Evolutionary conservation across 2,329 filamentous ascomycete genomes (phyloP), one percentile per base, ranked within the genome.

Genomic region (Fusarium sp.): DNA sequence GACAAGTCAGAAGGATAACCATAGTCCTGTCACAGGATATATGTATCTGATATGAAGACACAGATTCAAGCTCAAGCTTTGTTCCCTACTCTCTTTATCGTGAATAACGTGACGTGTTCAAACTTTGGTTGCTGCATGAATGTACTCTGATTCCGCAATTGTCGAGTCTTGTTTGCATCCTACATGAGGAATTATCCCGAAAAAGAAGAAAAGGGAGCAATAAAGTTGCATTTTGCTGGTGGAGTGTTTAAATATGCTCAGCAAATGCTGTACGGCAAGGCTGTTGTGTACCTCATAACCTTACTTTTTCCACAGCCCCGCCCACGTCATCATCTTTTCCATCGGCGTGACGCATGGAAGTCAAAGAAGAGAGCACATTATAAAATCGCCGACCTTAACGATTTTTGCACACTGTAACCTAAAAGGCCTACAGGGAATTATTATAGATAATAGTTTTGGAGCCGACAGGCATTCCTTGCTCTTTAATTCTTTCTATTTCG

Each of bases 21-120:
- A 39, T 11, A 24, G 38, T 38, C 33, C 41, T 44, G 6, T 44
- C 6, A 21, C 6, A 31, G 37, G 47, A 23, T 42, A 54, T 57
- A 42, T 57, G 41, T 35, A 42, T 35, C 28, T 55, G 49, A 26
- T 26, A 44, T 62, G 62, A 74, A 73, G 60, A 69, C 33, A 69
- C 24, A 15, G 18, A 54, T 62, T 58, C 58, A 70, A 66, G 68
- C 72, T 59, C 68, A 44, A 41, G 49, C 20, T 26, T 23, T 18
- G 15, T 20, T 16, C 5, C 12, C n/a, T 52, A 23, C 2, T 44
- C 16, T 43, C 11, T n/a, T 29, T 20, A 53, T 18, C 10, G n/a
- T 43, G 26, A 52, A 43, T 29, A 26, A 3, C 5, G 26, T 16
- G 49, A 29, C 37, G 15, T 53, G 20, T n/a, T 31, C 6, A 53